phyloP scores from a whole-genome alignment of 1,284 basidiomycete species.

The Malassezia arunalokei region DNA sequence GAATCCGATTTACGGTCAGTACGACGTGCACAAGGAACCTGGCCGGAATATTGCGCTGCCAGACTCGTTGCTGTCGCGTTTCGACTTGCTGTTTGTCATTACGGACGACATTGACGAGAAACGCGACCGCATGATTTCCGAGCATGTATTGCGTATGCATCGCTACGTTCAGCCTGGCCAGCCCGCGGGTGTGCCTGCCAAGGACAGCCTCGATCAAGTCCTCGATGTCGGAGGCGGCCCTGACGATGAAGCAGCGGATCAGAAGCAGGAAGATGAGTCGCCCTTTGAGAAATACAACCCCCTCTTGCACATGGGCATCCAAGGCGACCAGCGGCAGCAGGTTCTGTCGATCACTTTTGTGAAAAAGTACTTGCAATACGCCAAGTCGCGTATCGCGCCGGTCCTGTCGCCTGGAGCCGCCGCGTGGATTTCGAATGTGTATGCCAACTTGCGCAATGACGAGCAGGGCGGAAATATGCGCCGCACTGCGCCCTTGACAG shows the following conservation, averaged over 20 bases:
- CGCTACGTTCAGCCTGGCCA: conserved; percentile 89
- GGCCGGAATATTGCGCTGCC: conserved; percentile 97
- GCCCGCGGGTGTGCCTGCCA: conserved; percentile 70
- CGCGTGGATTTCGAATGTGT: conserved; percentile 85
- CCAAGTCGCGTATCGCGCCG: conserved; percentile 64
- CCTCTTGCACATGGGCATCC: conserved; percentile 71
- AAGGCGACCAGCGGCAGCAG: conserved; percentile 53
- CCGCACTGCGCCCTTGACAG: conserved; percentile 93
- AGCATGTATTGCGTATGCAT: conserved; percentile 95
- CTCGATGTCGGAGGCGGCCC: conserved; percentile 33
- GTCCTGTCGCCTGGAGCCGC: conserved; percentile 81
- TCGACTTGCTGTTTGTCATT: conserved; percentile 94
- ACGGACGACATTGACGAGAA: conserved; percentile 95
- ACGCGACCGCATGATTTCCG: conserved; percentile 83
- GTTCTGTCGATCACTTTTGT: conserved; percentile 85
- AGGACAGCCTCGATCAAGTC: conserved; percentile 64
- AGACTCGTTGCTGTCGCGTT: conserved; percentile 94
- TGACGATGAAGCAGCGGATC: background rate
- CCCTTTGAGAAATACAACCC: conserved; percentile 85
- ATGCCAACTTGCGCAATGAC: conserved; percentile 82
- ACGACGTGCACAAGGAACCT: conserved; percentile 98
- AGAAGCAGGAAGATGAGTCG: conserved; percentile 20
- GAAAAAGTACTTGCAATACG: conserved; percentile 98
- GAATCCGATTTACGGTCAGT: conserved; percentile 98
- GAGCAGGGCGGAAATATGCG: conserved; percentile 80